Conservation (phyloP, 345 rosid genomes). For the Boechera stricta region DNA sequence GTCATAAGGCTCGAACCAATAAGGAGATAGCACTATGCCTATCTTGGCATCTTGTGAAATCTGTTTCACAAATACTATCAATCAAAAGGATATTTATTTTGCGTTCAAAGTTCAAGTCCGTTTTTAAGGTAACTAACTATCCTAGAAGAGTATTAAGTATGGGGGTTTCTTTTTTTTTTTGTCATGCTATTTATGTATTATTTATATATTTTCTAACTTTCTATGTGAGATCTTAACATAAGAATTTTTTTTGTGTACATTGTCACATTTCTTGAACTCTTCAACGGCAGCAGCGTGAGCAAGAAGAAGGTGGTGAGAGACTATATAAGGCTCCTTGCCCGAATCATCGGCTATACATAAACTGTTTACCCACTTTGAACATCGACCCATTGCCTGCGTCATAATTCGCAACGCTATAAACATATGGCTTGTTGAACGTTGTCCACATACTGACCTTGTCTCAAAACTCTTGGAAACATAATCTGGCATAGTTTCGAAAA, state of each 20-base stretch:
- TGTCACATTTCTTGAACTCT: constrained; percentile 37
- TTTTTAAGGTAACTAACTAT: no score
- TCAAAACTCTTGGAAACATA: constrained; percentile 55
- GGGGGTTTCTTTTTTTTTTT: no score
- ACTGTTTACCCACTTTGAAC: constrained; percentile 42
- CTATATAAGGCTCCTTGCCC: constrained; percentile 34
- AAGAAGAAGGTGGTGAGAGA: constrained; percentile 44
- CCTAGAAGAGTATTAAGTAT: no score
- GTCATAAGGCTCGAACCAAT: constrained; percentile 44
- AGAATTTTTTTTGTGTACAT: not conserved
- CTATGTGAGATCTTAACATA: no score
- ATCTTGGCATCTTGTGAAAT: constrained; percentile 36
- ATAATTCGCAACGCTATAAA: constrained; percentile 43
- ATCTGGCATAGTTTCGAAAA: constrained; percentile 29
- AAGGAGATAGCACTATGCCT: constrained; percentile 40
- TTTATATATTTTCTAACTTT: no score
- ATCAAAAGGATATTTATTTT: no score
- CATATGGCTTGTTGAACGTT: constrained; percentile 56
- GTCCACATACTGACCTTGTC: constrained; percentile 57
- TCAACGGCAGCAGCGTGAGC: constrained; percentile 41
- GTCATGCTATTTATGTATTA: no score
- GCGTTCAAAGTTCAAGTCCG: no score
- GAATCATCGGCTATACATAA: constrained; percentile 47
- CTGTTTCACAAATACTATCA: constrained; percentile 4
- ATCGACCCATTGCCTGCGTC: constrained; percentile 48